Evolutionary conservation across 306 rosid species (phyloP), one percentile per base, ranked within the genome.

Genomic region (Rubus idaeus): DNA sequence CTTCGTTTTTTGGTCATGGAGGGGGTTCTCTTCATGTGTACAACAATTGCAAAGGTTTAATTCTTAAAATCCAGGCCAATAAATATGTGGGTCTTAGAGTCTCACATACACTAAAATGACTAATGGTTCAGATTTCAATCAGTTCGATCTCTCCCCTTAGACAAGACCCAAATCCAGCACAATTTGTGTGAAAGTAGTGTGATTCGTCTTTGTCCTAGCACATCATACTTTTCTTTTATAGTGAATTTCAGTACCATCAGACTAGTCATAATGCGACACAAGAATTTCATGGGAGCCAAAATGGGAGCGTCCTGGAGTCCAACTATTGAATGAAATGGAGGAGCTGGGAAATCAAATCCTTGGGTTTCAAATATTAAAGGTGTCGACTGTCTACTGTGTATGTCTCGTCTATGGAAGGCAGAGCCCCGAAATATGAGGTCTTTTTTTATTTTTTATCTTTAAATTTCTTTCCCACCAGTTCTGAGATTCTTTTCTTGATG

Each of bases 401-500:
- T 57, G 77, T 74, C 77, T 16, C 46, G 6, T 58, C 77, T 45
- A 58, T 5, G 56, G 44, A 74, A 26, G 68, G 50, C 69, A 26
- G 41, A 5, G 50, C 10, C 51, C 65, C 57, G 69, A 74, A 74
- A 58, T 46, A 26, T 44, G 13, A 16, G 77, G 77, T 14, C 56
- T 45, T 67, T 56, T 6, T 23, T 73, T 51, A 8, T 42, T 42
- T 55, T 42, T 23, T 0, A 9, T 41, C 44, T 57, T 57, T 21
- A 23, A 13, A 57, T 56, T 57, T 58, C 3, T 71, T 51, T 71
- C 63, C 26, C 37, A 35, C 49, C 62, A 51, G 26, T 23, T 49
- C 51, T 10, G 13, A 72, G 65, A 72, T 72, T 72, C 50, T 72
- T 39, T 53, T 37, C 20, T n/a, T 52, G 76, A 72, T 72, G 14